phyloP scores from a whole-genome alignment of 305 asterid species.

The Caryopteris hybrid region DNA sequence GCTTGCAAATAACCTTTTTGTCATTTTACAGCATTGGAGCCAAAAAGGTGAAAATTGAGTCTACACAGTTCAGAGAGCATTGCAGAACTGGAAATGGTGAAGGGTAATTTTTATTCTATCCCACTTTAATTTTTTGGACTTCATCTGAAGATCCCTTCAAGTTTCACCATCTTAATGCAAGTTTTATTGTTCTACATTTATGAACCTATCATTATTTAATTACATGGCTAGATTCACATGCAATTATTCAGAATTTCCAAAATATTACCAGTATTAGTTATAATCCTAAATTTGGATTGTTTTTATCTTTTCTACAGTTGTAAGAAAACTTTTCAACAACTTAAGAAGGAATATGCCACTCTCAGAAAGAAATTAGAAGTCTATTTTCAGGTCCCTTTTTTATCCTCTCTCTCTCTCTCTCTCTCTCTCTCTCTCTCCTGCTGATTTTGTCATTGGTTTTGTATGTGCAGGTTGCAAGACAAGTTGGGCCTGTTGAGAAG shows the following conservation, averaged over 20 bases:
- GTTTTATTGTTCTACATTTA: too few species aligned
- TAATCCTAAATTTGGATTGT: not conserved
- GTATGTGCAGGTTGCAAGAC: slow-evolving; percentile 54
- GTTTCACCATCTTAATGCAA: too few species aligned
- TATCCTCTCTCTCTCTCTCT: not conserved
- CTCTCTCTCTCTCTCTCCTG: not conserved
- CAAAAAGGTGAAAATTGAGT: slow-evolving; percentile 61
- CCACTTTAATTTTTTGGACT: too few species aligned
- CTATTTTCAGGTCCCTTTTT: slow-evolving; percentile 58
- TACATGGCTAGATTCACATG: too few species aligned
- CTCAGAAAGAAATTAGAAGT: slow-evolving; percentile 67
- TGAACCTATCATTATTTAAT: too few species aligned
- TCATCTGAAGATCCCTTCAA: too few species aligned
- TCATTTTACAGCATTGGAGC: slow-evolving; percentile 72
- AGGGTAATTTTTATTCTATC: too few species aligned
- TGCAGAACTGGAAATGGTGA: slow-evolving; percentile 61
- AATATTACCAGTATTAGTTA: not conserved
- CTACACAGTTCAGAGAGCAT: slow-evolving; percentile 57
- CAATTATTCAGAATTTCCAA: too few species aligned
- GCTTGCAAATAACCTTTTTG: not conserved
- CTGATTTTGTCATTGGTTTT: too few species aligned
- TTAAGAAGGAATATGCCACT: slow-evolving; percentile 66
- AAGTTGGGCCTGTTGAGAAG: slow-evolving; percentile 53
- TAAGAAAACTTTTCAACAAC: slow-evolving; percentile 58
- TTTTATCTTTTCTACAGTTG: slow-evolving; percentile 35